phyloP scores from a whole-genome alignment of 2,329 filamentous ascomycete genomes.

The Alternaria novae-zelandiae region DNA sequence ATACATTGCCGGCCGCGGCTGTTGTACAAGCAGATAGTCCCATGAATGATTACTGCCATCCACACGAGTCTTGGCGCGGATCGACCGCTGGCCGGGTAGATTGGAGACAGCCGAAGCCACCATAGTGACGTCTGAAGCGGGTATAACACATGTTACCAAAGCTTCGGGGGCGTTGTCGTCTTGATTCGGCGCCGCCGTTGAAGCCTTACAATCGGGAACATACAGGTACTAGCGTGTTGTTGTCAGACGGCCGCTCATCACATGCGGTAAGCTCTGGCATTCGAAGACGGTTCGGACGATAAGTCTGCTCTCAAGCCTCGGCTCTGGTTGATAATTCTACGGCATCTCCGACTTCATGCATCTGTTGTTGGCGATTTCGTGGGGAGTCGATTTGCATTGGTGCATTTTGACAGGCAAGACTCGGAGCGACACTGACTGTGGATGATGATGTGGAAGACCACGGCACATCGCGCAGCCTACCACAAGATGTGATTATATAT shows the following conservation, averaged over 20 bases:
- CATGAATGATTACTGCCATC: neutral
- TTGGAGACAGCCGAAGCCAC: neutral
- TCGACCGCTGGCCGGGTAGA: neutral
- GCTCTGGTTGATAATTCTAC: neutral
- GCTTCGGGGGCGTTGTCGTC: neutral
- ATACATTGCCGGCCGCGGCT: neutral
- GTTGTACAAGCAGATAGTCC: neutral
- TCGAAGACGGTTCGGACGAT: neutral
- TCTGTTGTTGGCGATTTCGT: neutral
- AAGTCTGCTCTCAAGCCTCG: neutral
- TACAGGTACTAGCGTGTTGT: neutral
- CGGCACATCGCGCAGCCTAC: neutral
- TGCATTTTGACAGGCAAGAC: neutral
- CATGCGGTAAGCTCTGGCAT: neutral
- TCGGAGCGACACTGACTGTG: neutral
- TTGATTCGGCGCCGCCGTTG: neutral
- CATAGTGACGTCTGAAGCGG: neutral
- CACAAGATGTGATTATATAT: neutral
- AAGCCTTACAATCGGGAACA: neutral
- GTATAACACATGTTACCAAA: neutral
- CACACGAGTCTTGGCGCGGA: neutral
- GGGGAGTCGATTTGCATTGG: neutral
- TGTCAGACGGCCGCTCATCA: neutral
- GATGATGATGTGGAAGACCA: neutral
- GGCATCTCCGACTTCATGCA: neutral